These are phyloP conservation scores for Debaryomyces coudertii DNA, from an alignment of 1,139 yeast species.

Conservation along the genomic window DNA sequence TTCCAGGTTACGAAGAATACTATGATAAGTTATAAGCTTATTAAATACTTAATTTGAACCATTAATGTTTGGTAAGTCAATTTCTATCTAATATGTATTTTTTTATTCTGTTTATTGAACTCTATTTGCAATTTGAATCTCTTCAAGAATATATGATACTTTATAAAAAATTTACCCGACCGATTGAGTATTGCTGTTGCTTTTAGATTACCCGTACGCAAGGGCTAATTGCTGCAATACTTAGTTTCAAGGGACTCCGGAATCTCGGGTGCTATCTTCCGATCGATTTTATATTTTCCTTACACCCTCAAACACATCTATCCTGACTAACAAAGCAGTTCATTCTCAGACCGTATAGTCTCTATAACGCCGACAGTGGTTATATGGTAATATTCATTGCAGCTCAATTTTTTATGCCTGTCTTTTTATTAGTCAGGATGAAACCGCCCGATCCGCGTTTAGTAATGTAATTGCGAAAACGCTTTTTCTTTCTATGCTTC, in stretches of 20 bases:
- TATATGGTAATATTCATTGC: neutral
- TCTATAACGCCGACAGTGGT: too few species aligned
- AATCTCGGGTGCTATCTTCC: too few species aligned
- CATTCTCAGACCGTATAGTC: too few species aligned
- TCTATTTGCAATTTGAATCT: constrained; percentile 14
- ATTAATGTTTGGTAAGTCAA: constrained; percentile 10
- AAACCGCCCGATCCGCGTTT: constrained; percentile 10
- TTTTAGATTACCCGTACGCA: neutral
- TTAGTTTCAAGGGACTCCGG: too few species aligned
- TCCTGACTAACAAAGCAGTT: too few species aligned
- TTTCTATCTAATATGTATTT: constrained; percentile 10
- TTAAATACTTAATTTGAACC: constrained; percentile 9
- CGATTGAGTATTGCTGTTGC: neutral
- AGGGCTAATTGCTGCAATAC: too few species aligned
- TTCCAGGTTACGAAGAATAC: constrained; percentile 99
- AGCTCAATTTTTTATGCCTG: neutral
- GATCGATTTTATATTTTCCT: too few species aligned
- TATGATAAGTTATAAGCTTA: constrained; percentile 91
- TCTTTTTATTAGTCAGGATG: neutral
- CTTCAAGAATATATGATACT: constrained; percentile 11
- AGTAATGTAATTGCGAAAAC: constrained; percentile 10
- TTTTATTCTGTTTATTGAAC: constrained; percentile 9
- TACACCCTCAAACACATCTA: too few species aligned
- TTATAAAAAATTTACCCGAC: constrained; percentile 1
- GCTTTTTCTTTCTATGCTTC: neutral